Conservation (phyloP, 2,329 filamentous ascomycete species). For the Aspergillus sp. region DNA sequence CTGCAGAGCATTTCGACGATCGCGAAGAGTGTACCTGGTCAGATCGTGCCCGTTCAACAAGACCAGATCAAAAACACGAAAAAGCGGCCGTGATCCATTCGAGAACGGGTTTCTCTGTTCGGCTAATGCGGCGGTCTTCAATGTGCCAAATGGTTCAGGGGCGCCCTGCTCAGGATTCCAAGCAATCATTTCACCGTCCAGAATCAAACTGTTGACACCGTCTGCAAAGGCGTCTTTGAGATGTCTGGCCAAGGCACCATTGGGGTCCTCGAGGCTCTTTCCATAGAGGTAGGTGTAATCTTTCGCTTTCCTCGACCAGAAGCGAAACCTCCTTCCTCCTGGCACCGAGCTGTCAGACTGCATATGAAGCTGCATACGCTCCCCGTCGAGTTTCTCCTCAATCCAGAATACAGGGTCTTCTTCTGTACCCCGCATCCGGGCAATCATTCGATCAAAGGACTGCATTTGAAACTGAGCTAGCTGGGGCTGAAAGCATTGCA, state of each 20-base stretch:
- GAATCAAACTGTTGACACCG: slow-evolving; percentile 79
- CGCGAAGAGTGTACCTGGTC: slow-evolving; percentile 78
- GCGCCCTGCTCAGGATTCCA: slow-evolving; percentile 88
- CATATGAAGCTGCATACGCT: slow-evolving; percentile 97
- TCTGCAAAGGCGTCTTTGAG: slow-evolving; percentile 74
- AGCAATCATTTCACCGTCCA: slow-evolving; percentile 98
- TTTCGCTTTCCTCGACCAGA: slow-evolving; percentile 95
- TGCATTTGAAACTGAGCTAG: slow-evolving; percentile 89
- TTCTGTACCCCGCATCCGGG: slow-evolving; percentile 64
- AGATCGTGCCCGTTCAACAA: slow-evolving; percentile 80
- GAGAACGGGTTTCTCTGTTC: slow-evolving; percentile 72
- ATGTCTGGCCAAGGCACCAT: slow-evolving; percentile 77
- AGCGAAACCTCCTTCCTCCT: slow-evolving; percentile 74
- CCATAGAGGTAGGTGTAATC: slow-evolving; percentile 96
- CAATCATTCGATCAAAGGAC: slow-evolving; percentile 76
- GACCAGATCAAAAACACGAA: slow-evolving; percentile 86
- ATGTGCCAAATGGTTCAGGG: slow-evolving; percentile 84
- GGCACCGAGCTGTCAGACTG: slow-evolving; percentile 65
- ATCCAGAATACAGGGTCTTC: slow-evolving; percentile 87
- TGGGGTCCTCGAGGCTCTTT: slow-evolving; percentile 69
- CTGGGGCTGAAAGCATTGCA: slow-evolving; percentile 97
- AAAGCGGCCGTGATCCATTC: slow-evolving; percentile 72
- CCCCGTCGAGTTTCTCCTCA: slow-evolving; percentile 95
- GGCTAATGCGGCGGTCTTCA: slow-evolving; percentile 85
- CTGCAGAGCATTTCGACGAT: slow-evolving; percentile 74